Conservation (phyloP, 306 rosid species). For the Benincasa hispida region DNA sequence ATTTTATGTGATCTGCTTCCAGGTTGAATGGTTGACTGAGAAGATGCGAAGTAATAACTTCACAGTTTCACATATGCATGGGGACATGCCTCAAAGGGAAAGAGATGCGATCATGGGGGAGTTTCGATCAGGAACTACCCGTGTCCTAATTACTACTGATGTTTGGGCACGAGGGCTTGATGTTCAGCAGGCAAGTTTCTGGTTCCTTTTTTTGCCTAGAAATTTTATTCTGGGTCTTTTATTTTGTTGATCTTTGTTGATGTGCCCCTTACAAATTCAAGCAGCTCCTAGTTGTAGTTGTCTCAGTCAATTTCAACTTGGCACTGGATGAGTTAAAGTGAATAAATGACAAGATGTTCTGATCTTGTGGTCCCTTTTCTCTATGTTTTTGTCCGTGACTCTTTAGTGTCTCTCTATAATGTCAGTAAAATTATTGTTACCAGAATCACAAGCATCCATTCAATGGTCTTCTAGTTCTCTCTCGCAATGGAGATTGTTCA, state of each 20-base stretch:
- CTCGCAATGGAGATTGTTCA: too few species aligned
- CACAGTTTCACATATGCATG: slow-evolving; percentile 94
- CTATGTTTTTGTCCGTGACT: background rate
- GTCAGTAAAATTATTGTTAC: background rate
- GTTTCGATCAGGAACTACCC: slow-evolving; percentile 80
- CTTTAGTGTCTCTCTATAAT: background rate
- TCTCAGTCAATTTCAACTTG: background rate
- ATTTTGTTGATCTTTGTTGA: background rate
- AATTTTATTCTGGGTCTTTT: background rate
- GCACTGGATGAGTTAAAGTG: background rate
- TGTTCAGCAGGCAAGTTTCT: slow-evolving; percentile 86
- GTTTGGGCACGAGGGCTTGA: slow-evolving; percentile 99
- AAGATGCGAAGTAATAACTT: slow-evolving; percentile 94
- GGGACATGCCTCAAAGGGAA: slow-evolving; percentile 98
- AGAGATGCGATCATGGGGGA: slow-evolving; percentile 95
- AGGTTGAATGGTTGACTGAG: slow-evolving; percentile 98
- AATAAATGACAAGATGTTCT: background rate
- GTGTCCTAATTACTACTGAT: slow-evolving; percentile 92
- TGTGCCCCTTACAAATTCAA: background rate
- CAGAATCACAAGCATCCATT: background rate
- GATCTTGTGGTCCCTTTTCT: background rate
- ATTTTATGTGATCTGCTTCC: slow-evolving; percentile 11
- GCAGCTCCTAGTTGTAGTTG: background rate
- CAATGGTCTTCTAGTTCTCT: background rate
- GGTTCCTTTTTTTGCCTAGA: too few species aligned